Conservation (phyloP, 371 early-diverging fungal genomes). For the Mucor plumbeus region DNA sequence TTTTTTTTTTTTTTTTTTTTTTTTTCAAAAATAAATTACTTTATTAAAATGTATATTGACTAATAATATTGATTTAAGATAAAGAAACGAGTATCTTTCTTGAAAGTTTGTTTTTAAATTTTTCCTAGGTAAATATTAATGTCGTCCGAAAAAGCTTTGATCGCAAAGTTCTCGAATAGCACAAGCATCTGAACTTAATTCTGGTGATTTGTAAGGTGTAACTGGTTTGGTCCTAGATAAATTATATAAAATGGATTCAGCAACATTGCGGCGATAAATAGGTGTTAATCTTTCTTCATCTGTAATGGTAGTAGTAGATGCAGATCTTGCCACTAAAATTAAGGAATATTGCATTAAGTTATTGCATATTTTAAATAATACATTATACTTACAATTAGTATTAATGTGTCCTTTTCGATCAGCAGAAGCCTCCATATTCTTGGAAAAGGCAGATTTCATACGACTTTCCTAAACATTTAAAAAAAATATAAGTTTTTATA, state of each 20-base stretch:
- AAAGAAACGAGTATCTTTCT: too few species aligned
- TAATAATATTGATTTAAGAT: too few species aligned
- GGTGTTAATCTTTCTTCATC: neutral
- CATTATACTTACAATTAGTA: neutral
- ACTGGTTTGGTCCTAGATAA: neutral
- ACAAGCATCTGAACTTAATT: conserved; percentile 9
- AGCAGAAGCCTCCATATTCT: neutral
- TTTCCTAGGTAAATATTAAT: conserved; percentile 5
- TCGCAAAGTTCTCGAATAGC: conserved; percentile 16
- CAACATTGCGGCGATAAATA: neutral
- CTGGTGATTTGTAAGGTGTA: conserved; percentile 3
- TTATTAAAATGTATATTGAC: too few species aligned
- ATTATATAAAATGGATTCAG: neutral
- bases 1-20: too few species aligned
- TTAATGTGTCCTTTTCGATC: neutral
- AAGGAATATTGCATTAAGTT: neutral
- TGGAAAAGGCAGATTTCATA: neutral
- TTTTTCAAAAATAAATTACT: too few species aligned
- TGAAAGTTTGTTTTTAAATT: neutral
- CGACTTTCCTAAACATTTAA: neutral
- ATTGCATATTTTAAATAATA: neutral
- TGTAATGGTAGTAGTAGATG: neutral
- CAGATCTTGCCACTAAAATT: conserved; percentile 1
- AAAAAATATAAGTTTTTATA: too few species aligned
- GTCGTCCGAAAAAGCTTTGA: conserved; percentile 20